Base-by-base conservation (phyloP, 345 rosid species). In the Moringa oleifera region DNA sequence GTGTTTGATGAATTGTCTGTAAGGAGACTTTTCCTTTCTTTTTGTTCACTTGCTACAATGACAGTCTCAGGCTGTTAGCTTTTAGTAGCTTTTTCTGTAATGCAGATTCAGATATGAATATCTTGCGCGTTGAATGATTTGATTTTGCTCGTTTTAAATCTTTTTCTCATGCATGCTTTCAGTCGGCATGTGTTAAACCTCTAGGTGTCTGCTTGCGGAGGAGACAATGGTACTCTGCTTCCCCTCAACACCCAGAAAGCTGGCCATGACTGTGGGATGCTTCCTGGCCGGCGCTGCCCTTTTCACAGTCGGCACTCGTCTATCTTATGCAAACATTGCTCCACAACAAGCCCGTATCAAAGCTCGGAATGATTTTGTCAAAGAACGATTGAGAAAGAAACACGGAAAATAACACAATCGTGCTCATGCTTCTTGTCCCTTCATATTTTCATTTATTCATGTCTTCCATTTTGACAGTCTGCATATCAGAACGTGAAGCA, bases 341-440 rank as follows among this genome's bases (percentile, higher is more conserved):
- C 96, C 95, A 45, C 96, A 89, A 67, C 92, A 75, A 67, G 96
- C 91, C 46, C 83, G 98, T 5, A 86, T 73, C 53, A 80, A 85
- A 77, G 95, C 98, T 66, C 95, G 96, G 10, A 78, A 77, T 51
- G 90, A 91, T 31, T 83, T 80, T 51, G 90, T 87, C 21, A 86
- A 57, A 67, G 84, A 83, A 33, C 68, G 72, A 19, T 71, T 89
- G 73, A 77, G 71, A 54, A 80, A 79, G 78, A 89, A 80, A 73
- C 76, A 73, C 20, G 90, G 92, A n/a, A n/a, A n/a, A n/a, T n/a
- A n/a, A n/a, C n/a, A n/a, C n/a, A n/a, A n/a, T n/a, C n/a, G n/a
- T n/a, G n/a, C n/a, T n/a, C n/a, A n/a, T n/a, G n/a, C n/a, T n/a
- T n/a, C n/a, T n/a, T n/a, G n/a, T n/a, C n/a, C n/a, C n/a, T n/a